phyloP scores from a whole-genome alignment of 768 basidiomycete genomes.

The Hygrocybe punicea region DNA sequence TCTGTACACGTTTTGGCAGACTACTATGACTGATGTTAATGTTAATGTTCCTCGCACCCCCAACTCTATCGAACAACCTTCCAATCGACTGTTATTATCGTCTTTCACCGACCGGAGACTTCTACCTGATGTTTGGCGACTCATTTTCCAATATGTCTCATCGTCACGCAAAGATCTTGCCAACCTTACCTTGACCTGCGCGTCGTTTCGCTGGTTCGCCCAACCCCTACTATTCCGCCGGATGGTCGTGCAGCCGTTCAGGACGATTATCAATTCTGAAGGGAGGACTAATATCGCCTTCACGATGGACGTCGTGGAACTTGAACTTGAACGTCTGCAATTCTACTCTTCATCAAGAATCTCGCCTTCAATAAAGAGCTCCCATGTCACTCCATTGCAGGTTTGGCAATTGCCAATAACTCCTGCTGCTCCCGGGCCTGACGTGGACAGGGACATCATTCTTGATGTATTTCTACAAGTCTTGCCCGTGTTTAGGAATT shows the following conservation, averaged over 20 bases:
- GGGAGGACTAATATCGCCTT: background rate
- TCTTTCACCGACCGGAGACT: too few species aligned
- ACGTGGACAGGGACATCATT: background rate
- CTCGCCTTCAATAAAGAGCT: background rate
- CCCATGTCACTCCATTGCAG: background rate
- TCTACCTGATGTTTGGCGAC: too few species aligned
- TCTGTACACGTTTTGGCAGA: too few species aligned
- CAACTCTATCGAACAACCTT: too few species aligned
- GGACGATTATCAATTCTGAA: background rate
- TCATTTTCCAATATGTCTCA: too few species aligned
- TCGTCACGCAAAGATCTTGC: too few species aligned
- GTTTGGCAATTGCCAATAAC: background rate
- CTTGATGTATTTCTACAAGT: background rate
- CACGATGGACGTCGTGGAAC: background rate
- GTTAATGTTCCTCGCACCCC: too few species aligned
- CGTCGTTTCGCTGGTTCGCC: slow-evolving; percentile 1
- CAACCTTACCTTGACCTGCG: background rate
- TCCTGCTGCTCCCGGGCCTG: background rate
- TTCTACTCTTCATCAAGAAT: background rate
- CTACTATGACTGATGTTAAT: too few species aligned
- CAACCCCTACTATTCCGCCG: background rate
- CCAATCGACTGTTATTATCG: too few species aligned
- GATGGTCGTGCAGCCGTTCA: background rate
- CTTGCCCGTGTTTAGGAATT: background rate
- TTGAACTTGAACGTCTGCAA: background rate